Base-by-base conservation (phyloP, 164 flowering plant species). In the Macadamia tetraphylla region DNA sequence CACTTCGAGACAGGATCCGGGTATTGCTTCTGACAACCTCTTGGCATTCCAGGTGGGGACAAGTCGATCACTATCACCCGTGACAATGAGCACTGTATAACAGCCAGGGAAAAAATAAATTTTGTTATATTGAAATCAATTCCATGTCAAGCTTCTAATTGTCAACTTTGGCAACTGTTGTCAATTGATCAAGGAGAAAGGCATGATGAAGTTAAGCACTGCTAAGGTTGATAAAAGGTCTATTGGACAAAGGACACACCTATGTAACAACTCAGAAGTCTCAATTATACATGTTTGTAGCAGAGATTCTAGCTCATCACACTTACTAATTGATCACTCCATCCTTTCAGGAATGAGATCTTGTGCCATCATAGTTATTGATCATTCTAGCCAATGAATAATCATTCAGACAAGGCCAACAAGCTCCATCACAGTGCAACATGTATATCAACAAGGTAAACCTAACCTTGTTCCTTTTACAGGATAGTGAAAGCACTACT, bases 41-140 rank as follows among this genome's bases (percentile, higher is more conserved):
- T 77, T 71, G n/a, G 91, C 83, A 77, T 91, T 94, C 98, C 97
- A 91, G 10, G 90, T 62, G 7, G 98, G 98, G 61, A 94, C 94
- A 40, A 94, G 71, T 44, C 94, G 86, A 64, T 94, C 97, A 29
- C 48, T 82, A 67, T 94, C 97, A 15, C 98, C 98, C 1, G 96
- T 89, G 67, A 91, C 70, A 56, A 94, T 82, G 73, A 94, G 79
- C 70, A 94, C 98, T 93, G 84, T 3, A 46, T 35, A 64, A 14
- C 30, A 64, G 66, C 23, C 35, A 5, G 40, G 40, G 5, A 35
- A 35, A 35, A 35, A 29, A 61, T 35, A 14, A n/a, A 53, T 14
- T 12, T 14, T 14, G 15, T 53, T 4, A 53, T 53, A 15, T 1
- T 53, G 17, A 12, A 14, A 53, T 14, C 17, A 11, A 53, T 17